A percentile compares a stretch with the other conserved stretches of the same genome.
phyloP scores from a whole-genome alignment of 2,329 filamentous ascomycete species.

The Cladophialophora yegresii region DNA sequence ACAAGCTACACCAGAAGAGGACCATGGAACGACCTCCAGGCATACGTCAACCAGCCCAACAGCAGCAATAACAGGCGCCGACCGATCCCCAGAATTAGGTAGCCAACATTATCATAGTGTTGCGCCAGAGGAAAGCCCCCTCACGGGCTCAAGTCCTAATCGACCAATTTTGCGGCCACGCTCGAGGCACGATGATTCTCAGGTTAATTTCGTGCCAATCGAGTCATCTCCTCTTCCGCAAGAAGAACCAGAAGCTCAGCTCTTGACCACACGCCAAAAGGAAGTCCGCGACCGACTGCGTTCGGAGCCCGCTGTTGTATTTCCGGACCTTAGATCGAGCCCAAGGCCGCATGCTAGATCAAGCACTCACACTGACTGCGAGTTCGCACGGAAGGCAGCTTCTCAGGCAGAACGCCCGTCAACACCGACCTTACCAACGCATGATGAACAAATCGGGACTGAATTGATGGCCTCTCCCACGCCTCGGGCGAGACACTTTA shows the following conservation, averaged over 20 bases:
- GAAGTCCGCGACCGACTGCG: constrained; percentile 75
- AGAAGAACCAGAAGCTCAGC: constrained; percentile 63
- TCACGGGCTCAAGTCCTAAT: constrained; percentile 46
- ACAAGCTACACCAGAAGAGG: neutral
- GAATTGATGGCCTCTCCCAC: constrained; percentile 36
- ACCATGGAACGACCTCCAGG: neutral
- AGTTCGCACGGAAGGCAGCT: constrained; percentile 30
- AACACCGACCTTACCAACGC: constrained; percentile 33
- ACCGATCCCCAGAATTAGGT: constrained; percentile 23
- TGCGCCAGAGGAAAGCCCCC: neutral
- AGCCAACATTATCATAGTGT: constrained; percentile 11
- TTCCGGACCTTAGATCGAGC: constrained; percentile 66
- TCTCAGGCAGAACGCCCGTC: constrained; percentile 26
- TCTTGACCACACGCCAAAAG: constrained; percentile 75
- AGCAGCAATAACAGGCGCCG: neutral
- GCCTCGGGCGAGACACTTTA: constrained; percentile 31
- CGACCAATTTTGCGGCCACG: constrained; percentile 49
- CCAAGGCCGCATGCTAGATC: constrained; percentile 38
- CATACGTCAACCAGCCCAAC: neutral
- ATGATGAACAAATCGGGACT: constrained; percentile 26
- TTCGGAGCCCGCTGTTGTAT: constrained; percentile 64
- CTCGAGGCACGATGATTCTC: constrained; percentile 76
- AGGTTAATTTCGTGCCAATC: constrained; percentile 73
- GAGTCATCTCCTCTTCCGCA: constrained; percentile 57
- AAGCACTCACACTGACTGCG: constrained; percentile 24